A percentile compares a stretch with the other conserved stretches of the same genome.
These are phyloP conservation scores for Saccharomycopsis sp. DNA, from an alignment of 805 yeast species.

Conservation along the genomic window DNA sequence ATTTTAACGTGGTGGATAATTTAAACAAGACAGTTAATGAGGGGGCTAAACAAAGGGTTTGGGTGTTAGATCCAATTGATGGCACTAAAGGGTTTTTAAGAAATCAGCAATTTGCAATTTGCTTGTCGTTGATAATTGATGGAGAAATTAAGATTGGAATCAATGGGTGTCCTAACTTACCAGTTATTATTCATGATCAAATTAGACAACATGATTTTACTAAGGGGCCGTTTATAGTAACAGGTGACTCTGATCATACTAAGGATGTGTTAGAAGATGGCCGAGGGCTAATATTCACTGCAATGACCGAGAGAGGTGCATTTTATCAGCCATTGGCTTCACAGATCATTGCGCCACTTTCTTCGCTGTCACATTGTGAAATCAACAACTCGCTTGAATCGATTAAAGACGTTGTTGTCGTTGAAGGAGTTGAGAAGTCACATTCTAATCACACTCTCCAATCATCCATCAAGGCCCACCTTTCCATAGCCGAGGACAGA, in stretches of 20 bases:
- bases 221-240: background rate
- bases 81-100: conserved; percentile 96
- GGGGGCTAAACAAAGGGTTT: conserved; percentile 72
- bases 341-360: conserved; percentile 12
- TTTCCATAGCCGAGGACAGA: conserved; percentile 53
- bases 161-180: conserved; percentile 93
- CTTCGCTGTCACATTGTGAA: conserved; percentile 34
- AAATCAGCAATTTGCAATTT: conserved; percentile 95
- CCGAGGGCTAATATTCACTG: conserved; percentile 55
- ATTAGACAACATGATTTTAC: conserved; percentile 23
- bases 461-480: conserved; percentile 54
- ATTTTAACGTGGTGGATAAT: conserved; percentile 36
- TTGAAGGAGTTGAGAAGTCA: conserved; percentile 93
- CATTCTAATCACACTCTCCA: conserved; percentile 92
- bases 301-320: conserved; percentile 63
- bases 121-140: conserved; percentile 81
- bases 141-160: conserved; percentile 85
- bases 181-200: conserved; percentile 38
- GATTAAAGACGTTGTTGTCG: conserved; percentile 52
- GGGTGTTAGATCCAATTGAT: conserved; percentile 98
- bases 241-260: background rate
- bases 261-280: too few species aligned
- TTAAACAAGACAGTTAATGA: conserved; percentile 76
- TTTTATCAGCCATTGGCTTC: conserved; percentile 25
- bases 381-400: conserved; percentile 44